Percentiles rank a stretch among this genome's conserved stretches.
Conservation (phyloP, 164 flowering plant genomes). For the Stephania cephalantha region DNA sequence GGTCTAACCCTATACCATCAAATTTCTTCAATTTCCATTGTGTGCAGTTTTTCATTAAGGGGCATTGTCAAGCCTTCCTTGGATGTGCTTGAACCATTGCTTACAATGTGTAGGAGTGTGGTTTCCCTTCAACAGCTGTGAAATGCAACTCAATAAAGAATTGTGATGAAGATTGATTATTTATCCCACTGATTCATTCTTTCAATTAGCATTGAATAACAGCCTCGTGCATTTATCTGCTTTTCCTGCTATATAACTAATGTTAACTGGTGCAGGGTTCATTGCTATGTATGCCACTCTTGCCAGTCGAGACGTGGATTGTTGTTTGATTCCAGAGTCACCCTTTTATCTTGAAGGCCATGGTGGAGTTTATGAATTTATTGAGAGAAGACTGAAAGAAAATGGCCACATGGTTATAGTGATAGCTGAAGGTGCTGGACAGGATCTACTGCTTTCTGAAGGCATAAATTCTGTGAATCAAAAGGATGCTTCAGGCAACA, state of each 20-base stretch:
- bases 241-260: not conserved
- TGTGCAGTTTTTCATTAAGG: no score
- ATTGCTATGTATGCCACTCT: constrained; percentile 72
- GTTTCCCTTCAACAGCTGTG: not conserved
- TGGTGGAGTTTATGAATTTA: constrained; percentile 61
- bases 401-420: constrained; percentile 75
- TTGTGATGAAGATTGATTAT: not conserved
- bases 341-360: constrained; percentile 64
- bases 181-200: not conserved
- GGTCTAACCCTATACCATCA: no score
- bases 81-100: not conserved
- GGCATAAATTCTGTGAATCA: constrained; percentile 10
- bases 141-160: not conserved
- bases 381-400: constrained; percentile 57
- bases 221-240: not conserved
- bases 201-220: not conserved
- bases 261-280: constrained; percentile 41
- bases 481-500: constrained; percentile 82
- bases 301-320: constrained; percentile 67
- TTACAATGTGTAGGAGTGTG: not conserved
- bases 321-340: constrained; percentile 76
- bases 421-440: constrained; percentile 75
- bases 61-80: no score
- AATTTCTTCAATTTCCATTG: no score
- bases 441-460: constrained; percentile 45